Evolutionary conservation across 495 filamentous ascomycete species (phyloP).

Genomic region (Penicillium taxi): DNA sequence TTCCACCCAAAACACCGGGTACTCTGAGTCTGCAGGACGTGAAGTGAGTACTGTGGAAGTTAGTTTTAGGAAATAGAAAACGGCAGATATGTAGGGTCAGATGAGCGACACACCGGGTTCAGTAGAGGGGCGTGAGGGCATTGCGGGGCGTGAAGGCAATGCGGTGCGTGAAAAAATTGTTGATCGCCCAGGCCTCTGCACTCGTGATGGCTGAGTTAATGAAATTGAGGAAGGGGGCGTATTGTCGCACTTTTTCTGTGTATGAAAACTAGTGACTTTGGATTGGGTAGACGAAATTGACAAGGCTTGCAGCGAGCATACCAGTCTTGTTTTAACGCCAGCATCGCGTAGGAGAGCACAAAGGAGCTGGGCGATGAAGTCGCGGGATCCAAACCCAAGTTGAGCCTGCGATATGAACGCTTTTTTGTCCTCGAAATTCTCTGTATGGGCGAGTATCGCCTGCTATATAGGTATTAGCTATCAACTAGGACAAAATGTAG

Average conservation of each 20-base stretch:
- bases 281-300: too few relatives aligned
- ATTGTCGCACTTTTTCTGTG: too few relatives aligned
- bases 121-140: too few relatives aligned
- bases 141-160: conserved; percentile 25
- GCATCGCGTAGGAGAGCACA: conserved; percentile 73
- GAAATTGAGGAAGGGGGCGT: too few relatives aligned
- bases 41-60: too few relatives aligned
- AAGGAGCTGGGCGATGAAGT: conserved; percentile 83
- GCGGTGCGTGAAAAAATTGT: too few relatives aligned
- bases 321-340: conserved; percentile 75
- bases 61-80: too few relatives aligned
- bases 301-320: conserved; percentile 85
- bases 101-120: conserved; percentile 9
- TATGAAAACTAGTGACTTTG: too few relatives aligned
- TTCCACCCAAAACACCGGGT: conserved; percentile 91
- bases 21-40: conserved; percentile 43
- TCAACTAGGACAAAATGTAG: background rate
- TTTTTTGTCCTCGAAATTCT: conserved; percentile 45
- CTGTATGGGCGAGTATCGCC: conserved; percentile 30
- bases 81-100: too few relatives aligned
- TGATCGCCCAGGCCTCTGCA: conserved; percentile 38
- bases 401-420: conserved; percentile 67
- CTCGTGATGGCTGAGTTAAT: conserved; percentile 15
- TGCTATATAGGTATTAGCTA: conserved; percentile 17
- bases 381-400: conserved; percentile 65